Evolutionary conservation across 2,329 filamentous ascomycete genomes (phyloP).

Genomic region (Hypoxylon sp.): DNA sequence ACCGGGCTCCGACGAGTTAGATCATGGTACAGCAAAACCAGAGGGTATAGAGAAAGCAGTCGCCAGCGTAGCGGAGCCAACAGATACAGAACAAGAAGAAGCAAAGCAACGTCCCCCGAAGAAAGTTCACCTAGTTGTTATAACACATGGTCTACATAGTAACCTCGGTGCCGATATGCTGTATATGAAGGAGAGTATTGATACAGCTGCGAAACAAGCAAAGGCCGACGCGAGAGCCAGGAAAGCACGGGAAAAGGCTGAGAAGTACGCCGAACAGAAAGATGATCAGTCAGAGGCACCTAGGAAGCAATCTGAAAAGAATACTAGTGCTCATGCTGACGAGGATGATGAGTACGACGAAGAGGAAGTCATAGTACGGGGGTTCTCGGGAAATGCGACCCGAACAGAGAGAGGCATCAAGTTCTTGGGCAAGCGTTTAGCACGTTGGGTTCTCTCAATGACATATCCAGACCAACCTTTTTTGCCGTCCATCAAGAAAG

Average conservation of each 20-base stretch:
- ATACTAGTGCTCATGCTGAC: conserved; percentile 34
- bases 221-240: conserved; percentile 72
- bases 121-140: conserved; percentile 87
- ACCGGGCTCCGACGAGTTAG: conserved; percentile 67
- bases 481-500: conserved; percentile 68
- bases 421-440: conserved; percentile 92
- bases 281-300: conserved; percentile 31
- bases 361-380: conserved; percentile 87
- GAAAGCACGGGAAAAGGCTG: conserved; percentile 59
- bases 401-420: conserved; percentile 96
- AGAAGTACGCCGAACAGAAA: conserved; percentile 38
- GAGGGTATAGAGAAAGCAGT: conserved; percentile 36
- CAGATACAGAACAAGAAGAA: conserved; percentile 31
- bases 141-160: conserved; percentile 95
- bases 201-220: conserved; percentile 79
- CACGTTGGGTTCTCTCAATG: conserved; percentile 87
- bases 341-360: conserved; percentile 72
- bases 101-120: conserved; percentile 64
- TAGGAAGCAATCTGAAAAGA: conserved; percentile 38
- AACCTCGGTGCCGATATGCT: conserved; percentile 97
- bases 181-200: conserved; percentile 96
- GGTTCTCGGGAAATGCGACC: conserved; percentile 88
- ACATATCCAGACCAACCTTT: conserved; percentile 95
- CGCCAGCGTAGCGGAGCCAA: conserved; percentile 35
- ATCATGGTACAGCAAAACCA: conserved; percentile 44